Evolutionary conservation across 2,329 filamentous ascomycete species (phyloP).

Genomic region (Xylaria digitata): DNA sequence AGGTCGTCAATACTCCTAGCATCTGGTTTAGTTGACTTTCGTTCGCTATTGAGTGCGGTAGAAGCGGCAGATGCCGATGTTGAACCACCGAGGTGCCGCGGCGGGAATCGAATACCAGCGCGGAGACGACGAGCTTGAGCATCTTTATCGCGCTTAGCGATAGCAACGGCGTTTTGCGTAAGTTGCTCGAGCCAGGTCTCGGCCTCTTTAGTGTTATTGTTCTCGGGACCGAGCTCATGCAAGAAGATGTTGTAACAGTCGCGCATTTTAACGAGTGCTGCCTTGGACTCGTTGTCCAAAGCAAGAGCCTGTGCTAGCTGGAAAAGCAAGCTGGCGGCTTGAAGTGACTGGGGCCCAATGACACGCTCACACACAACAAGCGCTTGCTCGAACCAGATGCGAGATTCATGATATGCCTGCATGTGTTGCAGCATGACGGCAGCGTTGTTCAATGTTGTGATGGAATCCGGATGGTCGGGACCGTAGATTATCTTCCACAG

Average conservation of each 20-base stretch:
- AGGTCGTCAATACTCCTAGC: constrained; percentile 91
- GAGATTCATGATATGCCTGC: constrained; percentile 93
- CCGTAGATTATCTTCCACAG: constrained; percentile 99
- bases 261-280: constrained; percentile 90
- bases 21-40: constrained; percentile 61
- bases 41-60: constrained; percentile 49
- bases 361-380: constrained; percentile 88
- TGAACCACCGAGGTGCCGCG: constrained; percentile 70
- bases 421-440: constrained; percentile 98
- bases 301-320: constrained; percentile 96
- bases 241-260: constrained; percentile 98
- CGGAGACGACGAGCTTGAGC: constrained; percentile 79
- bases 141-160: constrained; percentile 94
- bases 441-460: constrained; percentile 98
- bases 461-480: constrained; percentile 91
- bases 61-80: constrained; percentile 53
- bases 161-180: constrained; percentile 92
- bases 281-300: constrained; percentile 94
- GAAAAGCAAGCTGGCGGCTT: constrained; percentile 94
- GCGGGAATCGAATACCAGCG: constrained; percentile 75
- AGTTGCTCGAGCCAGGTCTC: constrained; percentile 97
- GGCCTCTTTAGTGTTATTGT: constrained; percentile 98
- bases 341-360: constrained; percentile 89
- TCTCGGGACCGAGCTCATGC: constrained; percentile 83
- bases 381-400: constrained; percentile 96